Base-by-base conservation (phyloP, 2,329 filamentous ascomycete species). In the Fusarium lateritium region DNA sequence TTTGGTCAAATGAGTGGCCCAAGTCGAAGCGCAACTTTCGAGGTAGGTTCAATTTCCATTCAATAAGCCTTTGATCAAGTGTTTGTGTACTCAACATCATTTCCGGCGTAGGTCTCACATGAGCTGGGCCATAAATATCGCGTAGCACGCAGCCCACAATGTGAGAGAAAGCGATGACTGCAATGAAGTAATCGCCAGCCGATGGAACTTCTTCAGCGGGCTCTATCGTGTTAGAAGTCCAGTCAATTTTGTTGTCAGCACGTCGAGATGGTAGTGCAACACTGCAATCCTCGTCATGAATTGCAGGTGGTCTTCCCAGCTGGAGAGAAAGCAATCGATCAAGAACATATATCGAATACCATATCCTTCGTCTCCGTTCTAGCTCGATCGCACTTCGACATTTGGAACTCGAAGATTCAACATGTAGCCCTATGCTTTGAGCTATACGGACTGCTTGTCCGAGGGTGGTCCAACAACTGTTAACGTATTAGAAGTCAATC, bases 401-500 rank as follows among this genome's bases (percentile, higher is more conserved):
- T 21, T 24, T 42, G 13, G 21, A 24, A 21, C 22, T 17, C 19
- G 17, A 6, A 15, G 47, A 17, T 14, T 51, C 47, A 3, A 39
- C 34, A 2, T 51, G 47, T 2, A 51, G 8, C 3, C 47, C 47
- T 3, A 51, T 51, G 4, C 34, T 51, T n/a, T 51, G 47, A 0
- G 47, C 34, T 17, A 39, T 51, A 21, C 47, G 34, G 17, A 51
- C 47, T 1, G 47, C 24, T 28, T 51, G 34, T 1, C 47, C 47
- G 11, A 51, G 0, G 3, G 34, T 51, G 14, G 47, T n/a, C 47
- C 47, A 51, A 13, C 47, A 51, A 7, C 47, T 51, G 22, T 1
- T 7, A 3, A 15, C 1, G 2, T 5, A 14, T 50, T n/a, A 26
- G 6, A n/a, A 0, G 2, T 24, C 2, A n/a, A 17, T 11, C 13